These are phyloP conservation scores for Yamadazyma songkhlaensis DNA, from an alignment of 1,139 yeast genomes.

Conservation along the genomic window DNA sequence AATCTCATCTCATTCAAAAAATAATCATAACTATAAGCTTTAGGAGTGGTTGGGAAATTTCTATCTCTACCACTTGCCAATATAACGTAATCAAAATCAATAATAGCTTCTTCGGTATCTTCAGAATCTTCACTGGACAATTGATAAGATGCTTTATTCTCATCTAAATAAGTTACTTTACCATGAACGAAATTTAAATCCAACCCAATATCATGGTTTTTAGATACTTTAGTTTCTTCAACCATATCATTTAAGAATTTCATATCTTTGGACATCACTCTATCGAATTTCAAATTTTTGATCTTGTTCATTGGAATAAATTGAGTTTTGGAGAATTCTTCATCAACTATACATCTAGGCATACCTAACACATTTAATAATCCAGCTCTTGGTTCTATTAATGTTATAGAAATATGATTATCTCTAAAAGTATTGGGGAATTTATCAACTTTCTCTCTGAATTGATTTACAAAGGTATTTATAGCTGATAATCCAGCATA, in stretches of 20 bases:
- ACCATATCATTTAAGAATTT: not conserved
- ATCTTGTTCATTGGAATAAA: slow-evolving; percentile 33
- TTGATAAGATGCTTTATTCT: slow-evolving; percentile 22
- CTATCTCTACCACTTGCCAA: slow-evolving; percentile 52
- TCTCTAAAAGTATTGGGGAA: slow-evolving; percentile 8
- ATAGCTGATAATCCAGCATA: slow-evolving; percentile 49
- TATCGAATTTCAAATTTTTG: slow-evolving; percentile 29
- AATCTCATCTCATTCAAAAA: slow-evolving; percentile 34
- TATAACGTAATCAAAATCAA: slow-evolving; percentile 48
- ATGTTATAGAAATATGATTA: slow-evolving; percentile 27
- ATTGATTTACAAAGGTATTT: slow-evolving; percentile 31
- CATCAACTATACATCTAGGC: slow-evolving; percentile 47
- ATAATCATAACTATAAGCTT: slow-evolving; percentile 25
- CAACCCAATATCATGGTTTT: slow-evolving; percentile 15
- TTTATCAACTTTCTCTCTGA: slow-evolving; percentile 12
- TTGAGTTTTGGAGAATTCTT: slow-evolving; percentile 44
- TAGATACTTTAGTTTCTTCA: slow-evolving; percentile 12
- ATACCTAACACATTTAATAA: slow-evolving; percentile 51
- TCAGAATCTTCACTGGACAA: slow-evolving; percentile 12
- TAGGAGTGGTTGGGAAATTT: slow-evolving; percentile 55
- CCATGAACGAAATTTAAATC: slow-evolving; percentile 39
- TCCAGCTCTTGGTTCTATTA: slow-evolving; percentile 53
- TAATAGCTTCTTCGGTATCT: slow-evolving; percentile 13
- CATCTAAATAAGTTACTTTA: slow-evolving; percentile 28
- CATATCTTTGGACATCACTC: slow-evolving; percentile 23